phyloP scores from a whole-genome alignment of 78 protist genomes.

The Dictyostelium purpureum region DNA sequence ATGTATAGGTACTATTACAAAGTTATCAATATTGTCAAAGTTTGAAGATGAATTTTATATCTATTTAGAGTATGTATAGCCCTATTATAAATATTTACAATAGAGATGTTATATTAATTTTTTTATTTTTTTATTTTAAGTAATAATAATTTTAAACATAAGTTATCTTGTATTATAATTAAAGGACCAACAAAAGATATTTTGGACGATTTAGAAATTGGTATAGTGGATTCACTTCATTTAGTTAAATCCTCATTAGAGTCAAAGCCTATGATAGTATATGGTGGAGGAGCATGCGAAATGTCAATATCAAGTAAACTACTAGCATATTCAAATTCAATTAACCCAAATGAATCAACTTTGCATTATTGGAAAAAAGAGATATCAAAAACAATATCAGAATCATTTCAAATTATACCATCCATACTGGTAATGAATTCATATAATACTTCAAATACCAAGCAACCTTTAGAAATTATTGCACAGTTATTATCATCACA shows the following conservation, averaged over 20 bases:
- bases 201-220: conserved; percentile 66
- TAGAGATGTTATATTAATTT: neutral
- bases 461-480: neutral
- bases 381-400: neutral
- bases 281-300: conserved; percentile 74
- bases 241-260: conserved; percentile 52
- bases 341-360: neutral
- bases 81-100: neutral
- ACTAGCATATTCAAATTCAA: neutral
- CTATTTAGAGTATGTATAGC: neutral
- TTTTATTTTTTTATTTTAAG: neutral
- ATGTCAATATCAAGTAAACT: conserved; percentile 32
- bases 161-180: conserved; percentile 23
- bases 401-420: conserved; percentile 21
- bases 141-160: neutral
- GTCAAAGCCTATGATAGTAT: conserved; percentile 26
- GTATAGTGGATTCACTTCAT: conserved; percentile 51
- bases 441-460: neutral
- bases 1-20: neutral
- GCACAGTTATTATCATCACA: neutral
- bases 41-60: conserved; percentile 21
- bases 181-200: conserved; percentile 72
- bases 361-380: conserved; percentile 9
- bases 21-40: neutral
- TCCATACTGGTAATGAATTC: neutral